Evolutionary conservation across 2,329 filamentous ascomycete species (phyloP).

Genomic region (Alternaria angustiovoidea): DNA sequence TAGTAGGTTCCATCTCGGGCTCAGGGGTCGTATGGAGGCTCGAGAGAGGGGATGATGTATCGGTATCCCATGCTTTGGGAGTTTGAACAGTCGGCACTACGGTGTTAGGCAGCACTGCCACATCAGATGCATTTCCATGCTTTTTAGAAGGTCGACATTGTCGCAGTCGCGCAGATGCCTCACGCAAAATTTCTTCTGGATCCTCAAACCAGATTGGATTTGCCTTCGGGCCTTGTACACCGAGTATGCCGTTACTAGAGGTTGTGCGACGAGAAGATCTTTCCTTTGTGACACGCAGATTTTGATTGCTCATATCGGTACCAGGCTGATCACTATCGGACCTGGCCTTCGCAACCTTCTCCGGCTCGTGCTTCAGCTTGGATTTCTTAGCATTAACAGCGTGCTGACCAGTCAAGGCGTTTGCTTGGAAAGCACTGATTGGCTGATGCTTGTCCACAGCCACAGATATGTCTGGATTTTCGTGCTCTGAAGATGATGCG

Average conservation of each 20-base stretch:
- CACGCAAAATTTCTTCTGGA: conserved; percentile 31
- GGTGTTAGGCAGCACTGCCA: neutral
- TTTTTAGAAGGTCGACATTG: conserved; percentile 19
- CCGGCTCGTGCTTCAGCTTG: neutral
- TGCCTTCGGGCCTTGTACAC: conserved; percentile 31
- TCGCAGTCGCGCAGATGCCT: conserved; percentile 18
- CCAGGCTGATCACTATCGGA: neutral
- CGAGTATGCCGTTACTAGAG: conserved; percentile 11
- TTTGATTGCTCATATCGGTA: neutral
- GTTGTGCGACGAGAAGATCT: conserved; percentile 7
- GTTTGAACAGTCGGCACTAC: neutral
- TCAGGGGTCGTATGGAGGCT: conserved; percentile 25
- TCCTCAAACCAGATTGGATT: conserved; percentile 27
- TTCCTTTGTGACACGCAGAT: neutral
- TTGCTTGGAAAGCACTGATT: neutral
- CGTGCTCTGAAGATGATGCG: neutral
- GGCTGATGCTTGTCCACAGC: neutral
- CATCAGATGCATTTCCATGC: neutral
- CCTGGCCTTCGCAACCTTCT: neutral
- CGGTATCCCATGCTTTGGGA: neutral
- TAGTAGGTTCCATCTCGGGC: neutral
- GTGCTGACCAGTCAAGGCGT: neutral
- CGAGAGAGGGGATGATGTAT: conserved; percentile 22
- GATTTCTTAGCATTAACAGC: neutral
- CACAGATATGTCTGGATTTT: neutral